A percentile compares a stretch with the other conserved stretches of the same genome.
phyloP scores from a whole-genome alignment of 768 basidiomycete genomes.

The Leccinum longicurvipes region DNA sequence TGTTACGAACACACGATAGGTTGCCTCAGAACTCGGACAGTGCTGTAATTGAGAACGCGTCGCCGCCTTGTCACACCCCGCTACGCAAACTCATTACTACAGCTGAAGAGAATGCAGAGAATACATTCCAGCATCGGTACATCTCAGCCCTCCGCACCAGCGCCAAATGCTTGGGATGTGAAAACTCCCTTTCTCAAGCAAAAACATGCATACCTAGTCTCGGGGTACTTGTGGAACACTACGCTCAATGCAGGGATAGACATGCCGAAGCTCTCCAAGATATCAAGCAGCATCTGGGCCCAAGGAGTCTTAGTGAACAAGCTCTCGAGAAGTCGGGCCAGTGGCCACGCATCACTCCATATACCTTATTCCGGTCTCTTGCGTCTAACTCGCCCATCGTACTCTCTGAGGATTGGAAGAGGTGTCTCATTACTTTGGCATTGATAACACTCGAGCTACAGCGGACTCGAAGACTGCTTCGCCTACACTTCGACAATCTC shows the following conservation, averaged over 20 bases:
- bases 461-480: slow-evolving; percentile 33
- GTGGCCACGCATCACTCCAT: slow-evolving; percentile 38
- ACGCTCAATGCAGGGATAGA: slow-evolving; percentile 2
- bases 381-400: slow-evolving; percentile 19
- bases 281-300: slow-evolving; percentile 10
- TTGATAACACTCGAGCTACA: slow-evolving; percentile 29
- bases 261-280: neutral
- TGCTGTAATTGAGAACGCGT: no score
- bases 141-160: slow-evolving; percentile 7
- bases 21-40: no score
- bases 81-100: no score
- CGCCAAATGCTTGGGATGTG: slow-evolving; percentile 5
- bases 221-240: slow-evolving; percentile 8
- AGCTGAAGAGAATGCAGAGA: slow-evolving; percentile 1
- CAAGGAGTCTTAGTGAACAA: slow-evolving; percentile 14
- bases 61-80: no score
- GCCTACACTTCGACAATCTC: slow-evolving; percentile 12
- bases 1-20: neutral
- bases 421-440: slow-evolving; percentile 28
- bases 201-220: neutral
- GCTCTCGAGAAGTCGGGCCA: slow-evolving; percentile 21
- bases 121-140: slow-evolving; percentile 8
- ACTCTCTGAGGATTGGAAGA: slow-evolving; percentile 27
- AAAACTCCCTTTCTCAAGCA: neutral
- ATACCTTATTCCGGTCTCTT: slow-evolving; percentile 32